Evolutionary conservation across 495 filamentous ascomycete species (phyloP), one percentile per base, ranked within the genome.

Genomic region (Astrocystis sublimbata): DNA sequence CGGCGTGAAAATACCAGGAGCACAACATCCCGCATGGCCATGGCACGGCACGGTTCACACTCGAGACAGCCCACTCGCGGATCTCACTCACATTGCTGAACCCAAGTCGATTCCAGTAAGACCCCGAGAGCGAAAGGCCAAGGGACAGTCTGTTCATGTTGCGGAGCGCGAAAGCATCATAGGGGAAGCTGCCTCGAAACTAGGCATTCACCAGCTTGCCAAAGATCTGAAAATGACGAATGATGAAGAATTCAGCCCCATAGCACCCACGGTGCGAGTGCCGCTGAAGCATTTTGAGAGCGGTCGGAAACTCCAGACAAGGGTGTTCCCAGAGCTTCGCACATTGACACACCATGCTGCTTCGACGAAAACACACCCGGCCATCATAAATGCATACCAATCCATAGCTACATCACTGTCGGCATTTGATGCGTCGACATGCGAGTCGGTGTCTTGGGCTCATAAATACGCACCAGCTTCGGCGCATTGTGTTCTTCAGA

Each of bases 391-490:
- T 10, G 76, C 92, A 2, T 89, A 88, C 58, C 67, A 80, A 2
- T 80, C 77, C 5, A 81, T 98, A 21, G 69, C 75, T 17, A 78
- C 73, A 2, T 80, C 83, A 0, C 78, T 91, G 15, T 91, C 87
- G 1, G 86, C 94, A 15, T 97, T 94, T 68, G 96, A 99, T 74
- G 84, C 72, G 63, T 88, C 84, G 17, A 78, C 84, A 41, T 96
- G 88, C 65, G 94, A 98, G 66, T 80, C 76, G 0, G 77, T 80
- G 26, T 75, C 86, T 41, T 99, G 96, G 96, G 67, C 77, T 2
- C 87, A 92, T 30, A 99, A 99, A 65, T 97, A 97, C 78, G 86
- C 91, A 1, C 96, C 96, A 0, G 76, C 68, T 30, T 77, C 71
- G 24, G 86, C 91, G 1, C 78, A 77, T 6, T 85, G 93, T 60